Conservation (phyloP, 2,329 filamentous ascomycete genomes). For the Macrophomina tecta region DNA sequence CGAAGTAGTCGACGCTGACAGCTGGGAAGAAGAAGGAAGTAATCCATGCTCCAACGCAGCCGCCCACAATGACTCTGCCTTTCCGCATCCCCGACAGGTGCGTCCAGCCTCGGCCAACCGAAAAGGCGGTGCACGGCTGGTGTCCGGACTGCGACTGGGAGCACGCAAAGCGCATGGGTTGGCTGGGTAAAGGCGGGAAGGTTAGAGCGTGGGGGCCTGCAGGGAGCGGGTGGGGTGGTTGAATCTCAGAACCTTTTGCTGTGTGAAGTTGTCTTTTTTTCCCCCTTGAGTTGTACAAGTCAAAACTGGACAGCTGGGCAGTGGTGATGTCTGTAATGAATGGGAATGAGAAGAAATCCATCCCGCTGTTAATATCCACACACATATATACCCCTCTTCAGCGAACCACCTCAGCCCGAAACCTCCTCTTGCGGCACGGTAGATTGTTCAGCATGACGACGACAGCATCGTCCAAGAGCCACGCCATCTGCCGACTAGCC, state of each 20-base stretch:
- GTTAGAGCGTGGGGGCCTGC: constrained; percentile 4
- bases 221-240: constrained; percentile 8
- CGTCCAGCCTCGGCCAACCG: not conserved
- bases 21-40: not conserved
- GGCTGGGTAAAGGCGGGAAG: constrained; percentile 4
- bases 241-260: not conserved
- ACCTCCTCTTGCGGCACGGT: no score
- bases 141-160: constrained; percentile 19
- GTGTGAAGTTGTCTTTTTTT: no score
- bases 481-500: no score
- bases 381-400: no score
- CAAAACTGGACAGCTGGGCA: no score
- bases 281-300: not conserved
- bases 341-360: no score
- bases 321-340: no score
- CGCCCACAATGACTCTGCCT: not conserved
- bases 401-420: no score
- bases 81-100: not conserved
- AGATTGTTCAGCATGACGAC: no score
- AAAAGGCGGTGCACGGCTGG: constrained; percentile 15
- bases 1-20: not conserved
- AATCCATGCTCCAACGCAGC: not conserved
- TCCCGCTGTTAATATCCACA: no score
- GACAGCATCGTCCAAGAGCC: no score
- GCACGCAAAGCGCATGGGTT: constrained; percentile 16